Percentiles rank a stretch among this genome's conserved stretches.
Conservation (phyloP, 2,329 filamentous ascomycete species). For the Sporothrix schenckii region DNA sequence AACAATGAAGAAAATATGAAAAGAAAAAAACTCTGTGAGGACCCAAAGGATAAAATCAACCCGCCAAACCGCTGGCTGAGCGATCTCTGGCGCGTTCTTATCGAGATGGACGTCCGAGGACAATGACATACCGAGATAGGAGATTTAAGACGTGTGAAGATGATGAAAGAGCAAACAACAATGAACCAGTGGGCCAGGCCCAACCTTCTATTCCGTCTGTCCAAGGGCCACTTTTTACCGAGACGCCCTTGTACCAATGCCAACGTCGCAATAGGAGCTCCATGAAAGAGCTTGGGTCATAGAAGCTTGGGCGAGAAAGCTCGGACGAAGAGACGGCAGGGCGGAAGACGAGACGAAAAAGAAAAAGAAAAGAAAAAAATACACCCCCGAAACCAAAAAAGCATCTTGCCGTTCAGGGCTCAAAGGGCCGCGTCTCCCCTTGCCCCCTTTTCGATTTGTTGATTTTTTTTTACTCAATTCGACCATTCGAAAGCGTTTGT, state of each 20-base stretch:
- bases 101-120: conserved; percentile 8
- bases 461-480: background rate
- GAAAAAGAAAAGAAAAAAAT: no score
- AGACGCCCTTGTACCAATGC: background rate
- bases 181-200: background rate
- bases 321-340: background rate
- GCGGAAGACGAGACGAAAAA: conserved; percentile 19
- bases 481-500: background rate
- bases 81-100: background rate
- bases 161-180: background rate
- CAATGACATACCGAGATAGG: background rate
- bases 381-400: background rate
- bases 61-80: conserved; percentile 1
- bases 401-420: conserved; percentile 18
- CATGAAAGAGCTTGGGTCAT: background rate
- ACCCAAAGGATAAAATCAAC: background rate
- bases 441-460: background rate
- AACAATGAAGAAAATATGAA: background rate
- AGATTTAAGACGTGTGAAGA: background rate
- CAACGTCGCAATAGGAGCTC: background rate
- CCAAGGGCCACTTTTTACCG: background rate
- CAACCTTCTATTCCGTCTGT: background rate
- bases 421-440: background rate
- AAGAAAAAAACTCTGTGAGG: background rate
- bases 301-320: conserved; percentile 13